phyloP scores from a whole-genome alignment of 2,329 filamentous ascomycete genomes.

The Erysiphe pulchra region DNA sequence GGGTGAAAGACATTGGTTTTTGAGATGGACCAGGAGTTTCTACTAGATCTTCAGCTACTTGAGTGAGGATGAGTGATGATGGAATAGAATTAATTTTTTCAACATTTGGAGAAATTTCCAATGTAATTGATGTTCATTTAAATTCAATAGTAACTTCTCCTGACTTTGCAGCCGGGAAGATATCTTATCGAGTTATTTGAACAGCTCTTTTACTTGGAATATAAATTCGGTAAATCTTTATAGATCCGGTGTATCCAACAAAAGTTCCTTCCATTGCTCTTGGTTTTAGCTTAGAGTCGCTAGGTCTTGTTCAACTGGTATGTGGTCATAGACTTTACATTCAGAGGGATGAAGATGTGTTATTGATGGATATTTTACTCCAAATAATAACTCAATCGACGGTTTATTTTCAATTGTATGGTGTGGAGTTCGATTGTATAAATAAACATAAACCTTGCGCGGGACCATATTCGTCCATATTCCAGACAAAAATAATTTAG shows the following conservation, averaged over 20 bases:
- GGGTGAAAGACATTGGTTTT: not conserved
- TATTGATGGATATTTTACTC: not conserved
- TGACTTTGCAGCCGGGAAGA: not conserved
- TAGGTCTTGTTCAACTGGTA: not conserved
- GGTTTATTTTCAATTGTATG: no score
- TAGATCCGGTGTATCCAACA: not conserved
- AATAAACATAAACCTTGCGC: no score
- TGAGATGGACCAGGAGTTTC: not conserved
- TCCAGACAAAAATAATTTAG: no score
- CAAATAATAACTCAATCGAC: no score
- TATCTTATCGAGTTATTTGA: not conserved
- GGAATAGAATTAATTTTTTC: not conserved
- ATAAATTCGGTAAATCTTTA: not conserved
- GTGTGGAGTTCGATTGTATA: no score
- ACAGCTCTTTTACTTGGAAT: not conserved
- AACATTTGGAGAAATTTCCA: not conserved
- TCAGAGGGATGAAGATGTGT: not conserved
- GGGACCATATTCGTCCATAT: no score
- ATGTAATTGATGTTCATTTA: not conserved
- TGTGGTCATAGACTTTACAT: not conserved
- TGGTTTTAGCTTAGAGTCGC: not conserved
- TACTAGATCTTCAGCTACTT: not conserved
- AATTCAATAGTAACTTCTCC: not conserved
- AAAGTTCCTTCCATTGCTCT: not conserved
- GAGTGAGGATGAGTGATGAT: not conserved